Evolutionary conservation across 495 filamentous ascomycete species (phyloP).

Genomic region (Podospora bellae-mahoneyi): DNA sequence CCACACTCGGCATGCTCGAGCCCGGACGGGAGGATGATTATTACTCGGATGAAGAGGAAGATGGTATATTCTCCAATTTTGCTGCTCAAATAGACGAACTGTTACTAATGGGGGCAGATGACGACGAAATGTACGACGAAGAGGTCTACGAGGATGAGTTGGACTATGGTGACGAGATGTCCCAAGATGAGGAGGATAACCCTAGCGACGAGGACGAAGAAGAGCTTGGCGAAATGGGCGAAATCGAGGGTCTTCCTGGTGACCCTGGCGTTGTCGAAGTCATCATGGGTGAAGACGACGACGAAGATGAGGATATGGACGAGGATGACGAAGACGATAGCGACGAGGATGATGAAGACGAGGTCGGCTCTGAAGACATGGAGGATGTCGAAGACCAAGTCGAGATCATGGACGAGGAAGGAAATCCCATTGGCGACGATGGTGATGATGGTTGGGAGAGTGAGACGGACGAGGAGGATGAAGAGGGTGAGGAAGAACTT

Average conservation of each 20-base stretch:
- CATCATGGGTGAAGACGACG: slow-evolving; percentile 74
- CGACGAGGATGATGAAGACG: slow-evolving; percentile 51
- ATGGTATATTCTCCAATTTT: slow-evolving; percentile 42
- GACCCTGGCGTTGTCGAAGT: slow-evolving; percentile 75
- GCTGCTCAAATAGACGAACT: not conserved
- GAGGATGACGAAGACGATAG: slow-evolving; percentile 61
- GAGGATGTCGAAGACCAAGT: slow-evolving; percentile 52
- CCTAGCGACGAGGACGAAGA: slow-evolving; percentile 90
- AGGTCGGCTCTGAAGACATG: slow-evolving; percentile 47
- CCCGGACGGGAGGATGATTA: slow-evolving; percentile 75
- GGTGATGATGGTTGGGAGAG: slow-evolving; percentile 52
- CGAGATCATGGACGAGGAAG: slow-evolving; percentile 57
- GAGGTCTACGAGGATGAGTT: slow-evolving; percentile 78
- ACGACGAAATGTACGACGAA: slow-evolving; percentile 83
- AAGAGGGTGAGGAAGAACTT: slow-evolving; percentile 52
- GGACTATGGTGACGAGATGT: slow-evolving; percentile 81
- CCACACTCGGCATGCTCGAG: slow-evolving; percentile 91
- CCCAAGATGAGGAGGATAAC: slow-evolving; percentile 77
- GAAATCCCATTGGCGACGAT: slow-evolving; percentile 51
- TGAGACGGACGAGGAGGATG: slow-evolving; percentile 55
- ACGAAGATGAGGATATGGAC: slow-evolving; percentile 68
- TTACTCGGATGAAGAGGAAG: slow-evolving; percentile 65
- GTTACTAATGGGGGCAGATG: slow-evolving; percentile 42
- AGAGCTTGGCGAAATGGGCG: slow-evolving; percentile 71
- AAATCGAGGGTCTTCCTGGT: slow-evolving; percentile 79